Evolutionary conservation across 352 stramenopile genomes (phyloP).

Genomic region (Phytopythium litorale): DNA sequence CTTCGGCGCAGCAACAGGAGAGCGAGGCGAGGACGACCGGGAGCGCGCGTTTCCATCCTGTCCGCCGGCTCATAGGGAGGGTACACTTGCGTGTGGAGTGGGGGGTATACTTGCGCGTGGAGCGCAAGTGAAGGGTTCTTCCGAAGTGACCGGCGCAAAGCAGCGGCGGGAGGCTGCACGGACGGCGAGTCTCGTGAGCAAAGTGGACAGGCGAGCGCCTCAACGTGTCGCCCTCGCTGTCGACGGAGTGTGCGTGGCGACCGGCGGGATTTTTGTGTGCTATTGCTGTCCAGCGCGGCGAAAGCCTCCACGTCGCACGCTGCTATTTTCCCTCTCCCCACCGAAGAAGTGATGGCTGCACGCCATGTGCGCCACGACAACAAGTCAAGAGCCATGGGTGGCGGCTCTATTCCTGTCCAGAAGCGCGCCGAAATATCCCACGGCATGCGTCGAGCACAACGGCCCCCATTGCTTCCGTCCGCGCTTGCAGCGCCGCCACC

Average conservation of each 20-base stretch:
- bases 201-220: neutral
- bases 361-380: neutral
- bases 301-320: neutral
- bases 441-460: neutral
- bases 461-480: neutral
- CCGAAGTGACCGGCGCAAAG: neutral
- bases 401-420: neutral
- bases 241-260: neutral
- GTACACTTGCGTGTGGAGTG: neutral
- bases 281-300: neutral
- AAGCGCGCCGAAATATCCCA: neutral
- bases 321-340: neutral
- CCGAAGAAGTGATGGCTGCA: conserved; percentile 1
- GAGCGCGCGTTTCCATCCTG: conserved; percentile 1
- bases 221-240: neutral
- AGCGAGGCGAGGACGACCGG: conserved; percentile 1
- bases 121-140: conserved; percentile 3
- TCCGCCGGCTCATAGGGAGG: neutral
- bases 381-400: neutral
- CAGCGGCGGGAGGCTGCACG: neutral
- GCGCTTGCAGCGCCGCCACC: neutral
- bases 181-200: neutral
- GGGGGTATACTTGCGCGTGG: conserved; percentile 4
- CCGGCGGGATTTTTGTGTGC: neutral
- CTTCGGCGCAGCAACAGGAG: neutral